Evolutionary conservation across 352 stramenopile species (phyloP), one percentile per base, ranked within the genome.

Genomic region (Phytophthora agathidicida): DNA sequence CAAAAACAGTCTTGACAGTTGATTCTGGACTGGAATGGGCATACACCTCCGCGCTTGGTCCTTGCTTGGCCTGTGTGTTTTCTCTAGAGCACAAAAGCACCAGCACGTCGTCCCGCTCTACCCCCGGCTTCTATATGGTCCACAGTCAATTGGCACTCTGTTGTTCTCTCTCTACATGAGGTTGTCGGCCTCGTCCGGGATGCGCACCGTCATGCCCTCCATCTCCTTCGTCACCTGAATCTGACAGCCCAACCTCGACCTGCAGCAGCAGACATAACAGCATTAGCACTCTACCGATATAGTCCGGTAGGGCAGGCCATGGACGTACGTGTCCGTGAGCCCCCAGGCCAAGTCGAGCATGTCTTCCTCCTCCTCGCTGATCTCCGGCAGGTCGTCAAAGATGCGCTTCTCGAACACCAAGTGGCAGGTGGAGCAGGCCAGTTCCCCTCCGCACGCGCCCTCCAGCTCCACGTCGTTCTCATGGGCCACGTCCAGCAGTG

Each of bases 271-370:
- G n/a, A 5, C 39, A 17, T 14, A 19, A 35, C 5, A 65, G 8
- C 5, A 9, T 41, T n/a, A 61, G 19, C 4, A 20, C 7, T 45
- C 23, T 44, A 47, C 11, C 7, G 9, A 8, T 38, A n/a, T n/a
- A n/a, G n/a, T n/a, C n/a, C n/a, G 16, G 24, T 46, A 43, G 16
- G 41, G 35, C 22, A 38, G 28, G 53, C 24, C 44, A 42, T 37
- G 20, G 11, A 77, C 85, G 63, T 71, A 97, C 77, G 94, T 98
- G 58, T 98, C 93, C 6, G 91, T 98, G 49, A 98, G 77, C 1
- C 91, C 94, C 84, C 91, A 97, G 23, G 94, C 94, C 26, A 98
- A 59, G 73, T 98, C 94, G 22, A 98, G 86, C 94, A 98, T 98
- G 71, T 98, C 94, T 51, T 98, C 94, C 57, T 98, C 94, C 46